phyloP scores from a whole-genome alignment of 257 asterid genomes.

The Solanum paucissectum region DNA sequence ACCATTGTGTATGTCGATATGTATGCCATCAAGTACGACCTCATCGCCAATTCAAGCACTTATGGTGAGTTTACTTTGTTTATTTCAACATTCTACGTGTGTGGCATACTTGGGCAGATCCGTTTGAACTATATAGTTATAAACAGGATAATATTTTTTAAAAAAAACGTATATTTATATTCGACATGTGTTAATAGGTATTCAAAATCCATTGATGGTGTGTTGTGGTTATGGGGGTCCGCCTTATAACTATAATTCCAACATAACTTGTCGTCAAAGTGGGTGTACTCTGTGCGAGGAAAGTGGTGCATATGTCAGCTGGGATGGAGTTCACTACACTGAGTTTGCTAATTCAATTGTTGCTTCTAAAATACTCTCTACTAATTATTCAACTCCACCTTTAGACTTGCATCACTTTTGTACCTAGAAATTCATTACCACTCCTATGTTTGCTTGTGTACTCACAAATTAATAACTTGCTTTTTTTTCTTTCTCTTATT shows the following conservation, averaged over 20 bases:
- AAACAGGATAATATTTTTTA: too few species aligned
- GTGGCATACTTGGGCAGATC: too few species aligned
- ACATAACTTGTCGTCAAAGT: slow-evolving; percentile 11
- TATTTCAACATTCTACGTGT: not conserved
- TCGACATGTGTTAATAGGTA: not conserved
- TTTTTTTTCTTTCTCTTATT: not conserved
- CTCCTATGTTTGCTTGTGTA: not conserved
- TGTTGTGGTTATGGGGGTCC: slow-evolving; percentile 36
- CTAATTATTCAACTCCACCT: slow-evolving; percentile 20
- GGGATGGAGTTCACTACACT: slow-evolving; percentile 44
- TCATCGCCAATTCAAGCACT: not conserved
- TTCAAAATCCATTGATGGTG: slow-evolving; percentile 19
- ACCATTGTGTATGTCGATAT: slow-evolving; percentile 6
- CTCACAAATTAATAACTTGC: not conserved
- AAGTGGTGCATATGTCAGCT: slow-evolving; percentile 8
- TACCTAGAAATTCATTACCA: not conserved
- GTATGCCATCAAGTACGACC: slow-evolving; percentile 3
- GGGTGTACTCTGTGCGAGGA: slow-evolving; percentile 19
- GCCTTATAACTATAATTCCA: slow-evolving; percentile 23
- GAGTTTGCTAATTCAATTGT: slow-evolving; percentile 25
- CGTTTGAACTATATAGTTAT: not conserved
- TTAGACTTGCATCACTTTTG: slow-evolving; percentile 16
- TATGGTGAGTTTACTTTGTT: not conserved
- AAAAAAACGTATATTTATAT: not conserved
- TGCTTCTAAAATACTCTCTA: slow-evolving; percentile 17